Evolutionary conservation across 768 basidiomycete species (phyloP), one percentile per base, ranked within the genome.

Genomic region (Melanogaster broomeanus): DNA sequence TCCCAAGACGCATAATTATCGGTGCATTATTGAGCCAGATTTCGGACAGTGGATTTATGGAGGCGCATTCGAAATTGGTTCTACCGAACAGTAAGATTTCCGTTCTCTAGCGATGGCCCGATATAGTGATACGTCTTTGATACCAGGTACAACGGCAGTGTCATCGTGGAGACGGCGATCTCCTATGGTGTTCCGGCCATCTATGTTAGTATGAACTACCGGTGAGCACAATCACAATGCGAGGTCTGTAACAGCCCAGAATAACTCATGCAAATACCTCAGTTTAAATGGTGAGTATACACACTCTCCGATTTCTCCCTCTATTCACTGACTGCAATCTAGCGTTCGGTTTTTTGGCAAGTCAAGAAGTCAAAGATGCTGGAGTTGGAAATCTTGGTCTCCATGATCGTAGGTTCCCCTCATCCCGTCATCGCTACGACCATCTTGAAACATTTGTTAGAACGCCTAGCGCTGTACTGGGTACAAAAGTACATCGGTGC

Each of bases 401-500:
- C 6, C 67, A 64, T 49, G 83, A 85, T 58, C 78, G 69, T 69
- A 35, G 2, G 59, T 37, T 4, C 9, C 2, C 1, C 9, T 15
- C 8, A 21, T 25, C 3, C 21, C 19, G 11, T 21, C 34, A 11
- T 13, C 13, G 31, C 13, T 39, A 6, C 11, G 3, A 46, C 11
- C 7, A 21, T n/a, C 4, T 1, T 13, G 1, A 22, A 48, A 31
- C 12, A 13, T 24, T 22, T 5, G 24, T n/a, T 56, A 76, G 66
- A 68, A 46, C 59, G 69, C 9, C 55, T 69, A 8, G 80, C 78
- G 1, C 60, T 81, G 10, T 56, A 72, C 55, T 83, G 79, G 86
- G 76, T 87, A 0, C 81, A 86, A 57, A 64, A 73, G 21, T 80
- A 88, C 56, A 84, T 87, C 39, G 70, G 57, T 15, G 63, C 64